Percentiles rank a stretch among this genome's conserved stretches.
Conservation (phyloP, 2,329 filamentous ascomycete species). For the Ilyonectria destructans region DNA sequence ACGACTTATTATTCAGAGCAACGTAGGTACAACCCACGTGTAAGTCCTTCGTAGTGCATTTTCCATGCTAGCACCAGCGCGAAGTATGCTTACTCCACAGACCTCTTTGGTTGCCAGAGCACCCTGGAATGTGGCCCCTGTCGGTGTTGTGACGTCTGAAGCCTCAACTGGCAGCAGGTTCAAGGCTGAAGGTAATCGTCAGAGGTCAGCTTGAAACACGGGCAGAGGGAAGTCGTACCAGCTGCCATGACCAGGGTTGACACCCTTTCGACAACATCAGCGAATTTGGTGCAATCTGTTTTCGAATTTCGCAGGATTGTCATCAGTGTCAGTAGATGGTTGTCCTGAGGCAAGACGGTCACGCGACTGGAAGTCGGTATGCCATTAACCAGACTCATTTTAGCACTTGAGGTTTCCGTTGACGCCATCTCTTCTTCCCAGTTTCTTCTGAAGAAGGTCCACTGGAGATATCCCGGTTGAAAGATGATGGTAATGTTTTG, state of each 20-base stretch:
- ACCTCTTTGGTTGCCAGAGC: constrained; percentile 33
- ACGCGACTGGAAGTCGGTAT: constrained; percentile 13
- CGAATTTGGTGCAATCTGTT: constrained; percentile 32
- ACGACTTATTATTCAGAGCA: not conserved
- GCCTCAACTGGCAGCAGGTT: constrained; percentile 30
- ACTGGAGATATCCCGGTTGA: not conserved
- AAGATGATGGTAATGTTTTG: not conserved
- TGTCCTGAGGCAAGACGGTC: constrained; percentile 34
- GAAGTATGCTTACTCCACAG: constrained; percentile 53
- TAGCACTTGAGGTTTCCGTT: not conserved
- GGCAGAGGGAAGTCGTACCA: constrained; percentile 20
- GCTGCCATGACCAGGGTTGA: constrained; percentile 26
- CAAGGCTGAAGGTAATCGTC: constrained; percentile 21
- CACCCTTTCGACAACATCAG: constrained; percentile 29
- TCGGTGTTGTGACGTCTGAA: constrained; percentile 34
- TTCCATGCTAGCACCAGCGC: constrained; percentile 54
- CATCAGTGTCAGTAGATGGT: constrained; percentile 37
- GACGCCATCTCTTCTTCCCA: not conserved
- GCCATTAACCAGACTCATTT: not conserved
- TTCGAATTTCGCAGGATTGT: constrained; percentile 31
- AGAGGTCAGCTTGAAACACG: not conserved
- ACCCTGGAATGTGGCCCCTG: constrained; percentile 28
- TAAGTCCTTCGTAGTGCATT: constrained; percentile 48
- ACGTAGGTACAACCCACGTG: constrained; percentile 37
- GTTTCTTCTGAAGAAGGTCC: not conserved